Conservation (phyloP, 345 rosid species). For the Iberis pinnata region DNA sequence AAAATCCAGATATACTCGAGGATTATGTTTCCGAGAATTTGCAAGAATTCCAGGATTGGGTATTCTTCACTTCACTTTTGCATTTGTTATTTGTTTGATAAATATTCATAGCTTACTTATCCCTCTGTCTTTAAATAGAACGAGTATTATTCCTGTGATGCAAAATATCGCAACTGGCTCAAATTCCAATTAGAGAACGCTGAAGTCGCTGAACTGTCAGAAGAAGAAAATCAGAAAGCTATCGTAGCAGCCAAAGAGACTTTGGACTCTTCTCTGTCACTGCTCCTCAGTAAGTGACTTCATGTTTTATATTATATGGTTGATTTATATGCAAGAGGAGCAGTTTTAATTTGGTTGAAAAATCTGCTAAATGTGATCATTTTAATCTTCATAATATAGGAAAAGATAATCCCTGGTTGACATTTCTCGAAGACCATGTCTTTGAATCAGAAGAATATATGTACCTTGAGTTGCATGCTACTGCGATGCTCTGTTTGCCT, state of each 20-base stretch:
- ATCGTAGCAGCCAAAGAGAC: slow-evolving; percentile 59
- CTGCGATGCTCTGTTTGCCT: slow-evolving; percentile 86
- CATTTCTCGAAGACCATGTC: slow-evolving; percentile 47
- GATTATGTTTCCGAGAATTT: slow-evolving; percentile 66
- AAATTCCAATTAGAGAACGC: slow-evolving; percentile 70
- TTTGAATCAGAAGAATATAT: slow-evolving; percentile 43
- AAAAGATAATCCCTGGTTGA: slow-evolving; percentile 66
- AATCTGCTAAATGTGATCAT: slow-evolving; percentile 21
- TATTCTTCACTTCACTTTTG: slow-evolving; percentile 31
- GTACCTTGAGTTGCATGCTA: slow-evolving; percentile 82
- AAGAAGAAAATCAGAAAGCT: slow-evolving; percentile 67
- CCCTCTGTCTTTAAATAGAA: slow-evolving; percentile 42
- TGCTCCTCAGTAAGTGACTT: slow-evolving; percentile 58
- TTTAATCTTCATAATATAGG: slow-evolving; percentile 37
- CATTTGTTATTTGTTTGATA: slow-evolving; percentile 12
- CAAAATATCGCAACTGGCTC: slow-evolving; percentile 94
- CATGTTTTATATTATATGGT: background rate
- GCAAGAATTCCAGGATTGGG: slow-evolving; percentile 95
- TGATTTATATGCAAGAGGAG: slow-evolving; percentile 12
- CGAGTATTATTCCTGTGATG: slow-evolving; percentile 91
- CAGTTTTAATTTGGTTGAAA: background rate
- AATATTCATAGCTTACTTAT: slow-evolving; percentile 5
- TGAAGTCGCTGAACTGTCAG: slow-evolving; percentile 58
- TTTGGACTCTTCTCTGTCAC: slow-evolving; percentile 49
- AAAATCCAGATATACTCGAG: slow-evolving; percentile 47